Conservation (phyloP, 2,329 filamentous ascomycete genomes). For the Didymella pinodella region DNA sequence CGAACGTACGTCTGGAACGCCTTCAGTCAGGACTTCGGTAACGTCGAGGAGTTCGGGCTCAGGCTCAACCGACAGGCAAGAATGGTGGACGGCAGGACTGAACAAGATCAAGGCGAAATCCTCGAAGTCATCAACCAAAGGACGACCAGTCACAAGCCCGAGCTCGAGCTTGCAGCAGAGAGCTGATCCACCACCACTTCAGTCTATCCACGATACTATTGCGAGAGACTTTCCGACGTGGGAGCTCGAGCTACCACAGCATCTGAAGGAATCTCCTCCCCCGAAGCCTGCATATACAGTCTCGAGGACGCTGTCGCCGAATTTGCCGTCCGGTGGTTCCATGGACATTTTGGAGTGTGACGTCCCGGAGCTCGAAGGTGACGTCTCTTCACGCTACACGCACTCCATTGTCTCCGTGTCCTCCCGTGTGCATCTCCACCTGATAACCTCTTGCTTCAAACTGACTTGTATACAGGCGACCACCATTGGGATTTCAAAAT, state of each 20-base stretch:
- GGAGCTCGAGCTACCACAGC: conserved; percentile 18
- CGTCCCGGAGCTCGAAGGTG: conserved; percentile 43
- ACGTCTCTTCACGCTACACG: conserved; percentile 41
- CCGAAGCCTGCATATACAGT: conserved; percentile 45
- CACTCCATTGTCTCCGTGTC: conserved; percentile 39
- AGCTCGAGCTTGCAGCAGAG: conserved; percentile 6
- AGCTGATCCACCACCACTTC: conserved; percentile 4
- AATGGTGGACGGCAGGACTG: conserved; percentile 46
- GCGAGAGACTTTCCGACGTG: conserved; percentile 17
- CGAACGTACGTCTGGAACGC: conserved; percentile 34
- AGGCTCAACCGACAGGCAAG: conserved; percentile 35
- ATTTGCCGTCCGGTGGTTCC: conserved; percentile 44
- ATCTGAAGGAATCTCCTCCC: conserved; percentile 37
- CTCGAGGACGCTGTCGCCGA: conserved; percentile 40
- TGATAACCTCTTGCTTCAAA: background rate
- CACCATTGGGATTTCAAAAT: conserved; percentile 36
- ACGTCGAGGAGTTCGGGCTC: conserved; percentile 41
- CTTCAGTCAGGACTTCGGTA: conserved; percentile 39
- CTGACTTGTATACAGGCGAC: conserved; percentile 35
- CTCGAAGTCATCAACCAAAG: conserved; percentile 13
- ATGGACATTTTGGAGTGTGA: conserved; percentile 39
- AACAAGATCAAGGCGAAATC: conserved; percentile 41
- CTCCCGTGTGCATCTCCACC: conserved; percentile 33
- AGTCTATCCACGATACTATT: conserved; percentile 15
- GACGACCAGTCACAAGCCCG: conserved; percentile 17